Percentiles rank a stretch among this genome's conserved stretches.
phyloP scores from a whole-genome alignment of 306 rosid genomes.

The Canavalia ensiformis region DNA sequence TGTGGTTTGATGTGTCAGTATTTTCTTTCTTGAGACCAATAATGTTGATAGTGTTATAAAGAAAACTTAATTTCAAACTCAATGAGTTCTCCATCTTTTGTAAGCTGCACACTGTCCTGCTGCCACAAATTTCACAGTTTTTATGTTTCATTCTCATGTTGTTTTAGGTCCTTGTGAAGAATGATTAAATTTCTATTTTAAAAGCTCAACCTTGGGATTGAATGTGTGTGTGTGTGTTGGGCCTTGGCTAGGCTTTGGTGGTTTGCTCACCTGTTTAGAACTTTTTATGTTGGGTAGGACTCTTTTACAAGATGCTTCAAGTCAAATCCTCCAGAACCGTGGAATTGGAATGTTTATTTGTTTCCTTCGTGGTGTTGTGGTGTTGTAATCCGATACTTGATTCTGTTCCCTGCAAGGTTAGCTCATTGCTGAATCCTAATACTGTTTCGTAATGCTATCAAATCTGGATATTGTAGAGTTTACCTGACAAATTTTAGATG shows the following conservation, averaged over 20 bases:
- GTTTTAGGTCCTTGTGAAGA: neutral
- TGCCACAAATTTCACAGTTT: neutral
- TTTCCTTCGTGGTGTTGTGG: constrained; percentile 99
- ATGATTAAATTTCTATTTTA: neutral
- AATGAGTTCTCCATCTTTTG: constrained; percentile 26
- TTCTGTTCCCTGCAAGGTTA: constrained; percentile 86
- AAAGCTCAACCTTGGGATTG: neutral
- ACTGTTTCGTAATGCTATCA: no score
- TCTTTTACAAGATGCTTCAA: constrained; percentile 97
- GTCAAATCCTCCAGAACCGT: constrained; percentile 95
- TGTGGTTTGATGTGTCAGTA: constrained; percentile 20
- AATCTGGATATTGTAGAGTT: constrained; percentile 4
- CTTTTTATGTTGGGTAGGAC: constrained; percentile 62
- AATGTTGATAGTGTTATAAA: constrained; percentile 22
- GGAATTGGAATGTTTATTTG: constrained; percentile 96
- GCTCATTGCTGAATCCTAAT: constrained; percentile 37
- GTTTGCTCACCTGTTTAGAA: constrained; percentile 41
- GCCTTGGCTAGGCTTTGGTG: constrained; percentile 28
- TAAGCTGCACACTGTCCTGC: neutral
- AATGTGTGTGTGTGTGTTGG: neutral
- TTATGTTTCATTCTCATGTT: neutral
- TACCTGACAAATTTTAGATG: neutral
- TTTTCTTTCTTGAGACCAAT: constrained; percentile 13
- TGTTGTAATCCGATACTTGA: constrained; percentile 80
- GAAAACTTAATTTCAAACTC: constrained; percentile 5